Conservation (phyloP, 2,329 filamentous ascomycete genomes). For the Ramichloridium luteum region DNA sequence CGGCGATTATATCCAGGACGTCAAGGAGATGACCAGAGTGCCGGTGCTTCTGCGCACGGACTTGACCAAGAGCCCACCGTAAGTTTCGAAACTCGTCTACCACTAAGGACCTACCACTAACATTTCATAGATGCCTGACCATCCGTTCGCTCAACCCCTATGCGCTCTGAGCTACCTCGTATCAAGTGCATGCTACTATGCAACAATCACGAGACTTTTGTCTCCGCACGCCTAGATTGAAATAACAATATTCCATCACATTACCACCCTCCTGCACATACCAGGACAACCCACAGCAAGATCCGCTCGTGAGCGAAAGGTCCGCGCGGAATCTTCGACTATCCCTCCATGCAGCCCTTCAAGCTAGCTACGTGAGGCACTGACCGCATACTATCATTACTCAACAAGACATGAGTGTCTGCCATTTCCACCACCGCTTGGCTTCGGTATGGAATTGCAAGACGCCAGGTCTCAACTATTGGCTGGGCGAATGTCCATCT, state of each 20-base stretch:
- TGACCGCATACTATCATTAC: constrained; percentile 17
- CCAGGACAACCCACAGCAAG: constrained; percentile 9
- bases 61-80: constrained; percentile 97
- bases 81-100: constrained; percentile 40
- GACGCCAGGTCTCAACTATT: too few relatives aligned
- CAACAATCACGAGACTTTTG: too few relatives aligned
- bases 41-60: constrained; percentile 98
- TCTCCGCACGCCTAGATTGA: too few relatives aligned
- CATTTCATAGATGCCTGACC: constrained; percentile 55
- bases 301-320: constrained; percentile 9
- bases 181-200: too few relatives aligned
- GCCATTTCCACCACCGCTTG: too few relatives aligned
- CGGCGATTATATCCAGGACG: constrained; percentile 94
- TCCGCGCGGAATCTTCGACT: constrained; percentile 4
- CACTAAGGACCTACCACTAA: constrained; percentile 25
- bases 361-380: constrained; percentile 11
- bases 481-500: too few relatives aligned
- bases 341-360: too few relatives aligned
- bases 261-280: constrained; percentile 12
- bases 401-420: too few relatives aligned
- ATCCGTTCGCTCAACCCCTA: constrained; percentile 74
- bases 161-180: constrained; percentile 43
- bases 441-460: too few relatives aligned
- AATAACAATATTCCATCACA: too few relatives aligned
- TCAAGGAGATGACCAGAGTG: constrained; percentile 92